These are phyloP conservation scores for Graphium sp. DNA, from an alignment of 2,329 filamentous ascomycete genomes.

Conservation along the genomic window DNA sequence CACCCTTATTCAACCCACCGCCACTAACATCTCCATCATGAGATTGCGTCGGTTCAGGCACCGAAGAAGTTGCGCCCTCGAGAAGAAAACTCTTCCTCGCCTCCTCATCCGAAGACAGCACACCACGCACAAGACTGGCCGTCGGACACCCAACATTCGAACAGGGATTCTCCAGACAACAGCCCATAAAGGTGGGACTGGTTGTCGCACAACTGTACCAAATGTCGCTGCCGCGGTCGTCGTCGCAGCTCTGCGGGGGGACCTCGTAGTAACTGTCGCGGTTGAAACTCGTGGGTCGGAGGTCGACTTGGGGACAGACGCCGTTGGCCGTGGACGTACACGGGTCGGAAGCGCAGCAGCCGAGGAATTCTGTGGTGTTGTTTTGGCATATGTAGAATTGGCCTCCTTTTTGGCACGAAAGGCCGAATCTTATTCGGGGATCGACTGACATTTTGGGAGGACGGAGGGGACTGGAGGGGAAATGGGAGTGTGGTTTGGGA, in stretches of 20 bases:
- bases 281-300: conserved; percentile 13
- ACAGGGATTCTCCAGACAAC: conserved; percentile 18
- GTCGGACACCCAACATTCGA: conserved; percentile 9
- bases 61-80: conserved; percentile 1
- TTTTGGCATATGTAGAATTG: conserved; percentile 18
- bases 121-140: conserved; percentile 9
- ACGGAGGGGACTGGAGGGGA: too few relatives aligned
- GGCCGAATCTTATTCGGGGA: too few relatives aligned
- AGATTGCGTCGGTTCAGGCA: neutral
- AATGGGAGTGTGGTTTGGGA: too few relatives aligned
- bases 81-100: conserved; percentile 6
- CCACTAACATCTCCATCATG: conserved; percentile 2
- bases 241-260: conserved; percentile 14
- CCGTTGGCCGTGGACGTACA: conserved; percentile 13
- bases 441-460: too few relatives aligned
- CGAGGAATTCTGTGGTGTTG: conserved; percentile 17
- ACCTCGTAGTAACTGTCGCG: conserved; percentile 10
- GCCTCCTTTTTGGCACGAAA: conserved; percentile 14
- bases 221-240: conserved; percentile 4
- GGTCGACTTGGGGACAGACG: conserved; percentile 13
- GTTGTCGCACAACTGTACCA: conserved; percentile 18
- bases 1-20: too few relatives aligned
- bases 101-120: conserved; percentile 9
- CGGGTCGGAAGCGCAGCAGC: conserved; percentile 21
- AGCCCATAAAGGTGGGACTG: conserved; percentile 18